Conservation (phyloP, 768 basidiomycete genomes). For the Leccinum rimulosum region DNA sequence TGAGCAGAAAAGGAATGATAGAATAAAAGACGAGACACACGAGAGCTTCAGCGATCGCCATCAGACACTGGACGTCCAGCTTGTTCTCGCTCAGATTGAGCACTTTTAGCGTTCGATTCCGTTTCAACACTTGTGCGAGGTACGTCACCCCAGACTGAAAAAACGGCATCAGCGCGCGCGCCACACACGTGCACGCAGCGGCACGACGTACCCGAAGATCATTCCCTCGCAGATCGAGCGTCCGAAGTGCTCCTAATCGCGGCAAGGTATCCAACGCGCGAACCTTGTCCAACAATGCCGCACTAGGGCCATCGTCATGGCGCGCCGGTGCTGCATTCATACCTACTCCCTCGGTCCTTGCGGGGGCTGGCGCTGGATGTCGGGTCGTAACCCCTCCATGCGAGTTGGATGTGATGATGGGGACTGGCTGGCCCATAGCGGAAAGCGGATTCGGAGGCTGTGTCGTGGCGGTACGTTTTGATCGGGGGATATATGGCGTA, state of each 20-base stretch:
- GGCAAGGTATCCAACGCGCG: conserved; percentile 87
- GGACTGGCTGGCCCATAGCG: conserved; percentile 49
- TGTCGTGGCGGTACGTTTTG: conserved; percentile 40
- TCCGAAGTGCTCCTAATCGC: conserved; percentile 79
- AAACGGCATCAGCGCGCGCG: not conserved
- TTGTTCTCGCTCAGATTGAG: conserved; percentile 94
- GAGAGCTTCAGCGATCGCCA: conserved; percentile 88
- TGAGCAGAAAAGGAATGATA: not conserved
- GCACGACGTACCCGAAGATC: conserved; percentile 73
- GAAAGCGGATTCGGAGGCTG: conserved; percentile 31
- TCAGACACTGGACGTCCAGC: conserved; percentile 78
- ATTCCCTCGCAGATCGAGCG: conserved; percentile 79
- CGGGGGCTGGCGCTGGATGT: conserved; percentile 27
- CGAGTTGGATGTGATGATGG: conserved; percentile 66
- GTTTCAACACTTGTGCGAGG: conserved; percentile 92
- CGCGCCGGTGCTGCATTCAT: conserved; percentile 29
- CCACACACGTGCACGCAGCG: not conserved
- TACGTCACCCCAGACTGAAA: conserved; percentile 74
- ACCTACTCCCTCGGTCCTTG: conserved; percentile 2
- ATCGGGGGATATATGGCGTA: conserved; percentile 73
- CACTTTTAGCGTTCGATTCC: conserved; percentile 92
- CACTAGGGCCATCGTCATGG: conserved; percentile 34
- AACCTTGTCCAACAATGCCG: conserved; percentile 80
- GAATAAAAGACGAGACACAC: conserved; percentile 41
- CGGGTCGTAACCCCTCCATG: conserved; percentile 53